A percentile compares a stretch with the other conserved stretches of the same genome.
Conservation (phyloP, 441 rosid species). For the Flueggea neowawraea region DNA sequence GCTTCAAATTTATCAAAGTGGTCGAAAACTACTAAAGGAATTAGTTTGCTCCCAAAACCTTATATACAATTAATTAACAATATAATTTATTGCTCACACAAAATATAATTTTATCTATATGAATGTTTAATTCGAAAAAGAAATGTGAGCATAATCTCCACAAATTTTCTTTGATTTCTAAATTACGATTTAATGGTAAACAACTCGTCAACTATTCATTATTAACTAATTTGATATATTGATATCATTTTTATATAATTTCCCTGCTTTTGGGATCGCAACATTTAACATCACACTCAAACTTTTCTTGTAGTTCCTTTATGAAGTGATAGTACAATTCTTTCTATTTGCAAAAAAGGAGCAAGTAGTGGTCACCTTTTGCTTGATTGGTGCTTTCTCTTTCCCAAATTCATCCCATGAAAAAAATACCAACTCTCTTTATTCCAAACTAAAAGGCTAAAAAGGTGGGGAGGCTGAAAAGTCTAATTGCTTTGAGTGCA, state of each 20-base stretch:
- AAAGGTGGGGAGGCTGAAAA: slow-evolving; percentile 30
- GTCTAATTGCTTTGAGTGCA: slow-evolving; percentile 76
- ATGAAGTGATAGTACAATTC: slow-evolving; percentile 18
- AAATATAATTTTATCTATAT: no score
- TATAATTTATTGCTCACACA: no score
- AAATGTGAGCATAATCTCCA: no score
- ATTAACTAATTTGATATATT: neutral
- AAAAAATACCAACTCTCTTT: slow-evolving; percentile 36
- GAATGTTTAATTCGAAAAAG: no score
- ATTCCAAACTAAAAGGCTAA: slow-evolving; percentile 23
- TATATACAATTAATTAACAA: no score
- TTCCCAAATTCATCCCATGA: slow-evolving; percentile 26
- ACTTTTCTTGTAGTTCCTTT: neutral
- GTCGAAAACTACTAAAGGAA: no score
- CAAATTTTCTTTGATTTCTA: no score
- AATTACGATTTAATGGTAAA: neutral
- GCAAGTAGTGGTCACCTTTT: slow-evolving; percentile 37
- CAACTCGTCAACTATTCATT: neutral
- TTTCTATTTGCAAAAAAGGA: slow-evolving; percentile 24
- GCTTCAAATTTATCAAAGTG: no score
- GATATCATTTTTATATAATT: neutral
- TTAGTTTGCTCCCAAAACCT: no score
- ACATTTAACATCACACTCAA: slow-evolving; percentile 8
- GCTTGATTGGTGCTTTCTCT: slow-evolving; percentile 42
- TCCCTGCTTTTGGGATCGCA: slow-evolving; percentile 1